Percentiles rank a stretch among this genome's conserved stretches.
phyloP scores from a whole-genome alignment of 345 rosid genomes.

The Linum tenue region DNA sequence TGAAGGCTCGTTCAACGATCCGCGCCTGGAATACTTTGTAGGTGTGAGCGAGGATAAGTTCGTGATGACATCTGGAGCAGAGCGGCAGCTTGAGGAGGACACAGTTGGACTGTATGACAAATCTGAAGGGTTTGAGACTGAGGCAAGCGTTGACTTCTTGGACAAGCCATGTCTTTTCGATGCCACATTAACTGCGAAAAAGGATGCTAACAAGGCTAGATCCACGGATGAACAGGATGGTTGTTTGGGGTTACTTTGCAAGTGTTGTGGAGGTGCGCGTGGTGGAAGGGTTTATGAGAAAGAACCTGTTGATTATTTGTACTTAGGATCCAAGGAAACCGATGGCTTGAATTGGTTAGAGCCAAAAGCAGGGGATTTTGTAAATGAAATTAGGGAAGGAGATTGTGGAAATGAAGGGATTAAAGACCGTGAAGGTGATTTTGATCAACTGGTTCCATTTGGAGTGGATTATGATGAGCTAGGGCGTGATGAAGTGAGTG shows the following conservation, averaged over 20 bases:
- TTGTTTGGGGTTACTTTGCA: conserved; percentile 16
- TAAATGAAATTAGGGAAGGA: conserved; percentile 7
- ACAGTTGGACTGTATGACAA: conserved; percentile 23
- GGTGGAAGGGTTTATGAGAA: conserved; percentile 8
- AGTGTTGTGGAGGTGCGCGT: conserved; percentile 6
- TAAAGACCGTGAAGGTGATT: conserved; percentile 14
- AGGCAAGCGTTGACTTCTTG: conserved; percentile 32
- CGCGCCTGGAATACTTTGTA: conserved; percentile 38
- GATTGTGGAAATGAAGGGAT: conserved; percentile 6
- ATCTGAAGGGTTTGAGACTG: conserved; percentile 35
- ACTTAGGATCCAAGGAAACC: conserved; percentile 20
- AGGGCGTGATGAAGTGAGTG: conserved; percentile 23
- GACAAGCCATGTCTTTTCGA: conserved; percentile 46
- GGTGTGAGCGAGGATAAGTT: conserved; percentile 76
- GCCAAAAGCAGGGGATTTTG: conserved; percentile 14
- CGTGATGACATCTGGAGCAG: conserved; percentile 35
- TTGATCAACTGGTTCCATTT: conserved; percentile 11
- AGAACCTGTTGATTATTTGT: conserved; percentile 12
- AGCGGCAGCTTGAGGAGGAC: conserved; percentile 33
- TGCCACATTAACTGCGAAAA: conserved; percentile 9
- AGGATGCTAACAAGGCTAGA: conserved; percentile 10
- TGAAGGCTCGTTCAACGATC: conserved; percentile 40
- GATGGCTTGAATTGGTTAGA: conserved; percentile 13
- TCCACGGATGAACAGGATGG: conserved; percentile 8
- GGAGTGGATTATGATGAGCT: conserved; percentile 12